Conservation (phyloP, 2,329 filamentous ascomycete genomes). For the Claviceps cyperi region DNA sequence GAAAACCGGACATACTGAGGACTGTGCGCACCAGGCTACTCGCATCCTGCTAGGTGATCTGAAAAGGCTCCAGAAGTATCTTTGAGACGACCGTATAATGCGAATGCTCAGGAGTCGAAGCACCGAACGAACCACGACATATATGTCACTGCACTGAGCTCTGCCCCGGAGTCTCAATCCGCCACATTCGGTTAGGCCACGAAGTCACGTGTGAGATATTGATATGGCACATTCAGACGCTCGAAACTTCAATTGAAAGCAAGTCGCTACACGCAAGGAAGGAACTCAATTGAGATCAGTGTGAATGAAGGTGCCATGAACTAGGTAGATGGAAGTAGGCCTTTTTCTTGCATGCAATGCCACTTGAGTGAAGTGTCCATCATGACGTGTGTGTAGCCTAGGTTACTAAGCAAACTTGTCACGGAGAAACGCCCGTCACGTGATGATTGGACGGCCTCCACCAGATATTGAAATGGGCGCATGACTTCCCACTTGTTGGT, state of each 20-base stretch:
- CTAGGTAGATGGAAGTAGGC: not conserved
- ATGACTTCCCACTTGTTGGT: not conserved
- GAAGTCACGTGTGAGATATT: not conserved
- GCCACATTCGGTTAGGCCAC: not conserved
- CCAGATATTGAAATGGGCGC: not conserved
- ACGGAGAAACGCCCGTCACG: not conserved
- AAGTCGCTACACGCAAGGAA: too few relatives aligned
- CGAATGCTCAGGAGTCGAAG: not conserved
- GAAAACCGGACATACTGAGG: slow-evolving; percentile 46
- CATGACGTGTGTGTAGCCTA: not conserved
- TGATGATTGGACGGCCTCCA: not conserved
- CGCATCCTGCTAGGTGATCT: not conserved
- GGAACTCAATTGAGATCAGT: too few relatives aligned
- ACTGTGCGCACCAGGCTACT: not conserved
- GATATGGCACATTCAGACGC: not conserved
- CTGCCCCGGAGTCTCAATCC: not conserved
- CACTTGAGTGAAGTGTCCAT: not conserved
- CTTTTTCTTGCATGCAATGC: not conserved
- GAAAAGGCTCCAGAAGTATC: not conserved
- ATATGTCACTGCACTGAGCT: not conserved
- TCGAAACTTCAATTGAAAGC: not conserved
- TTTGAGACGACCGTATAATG: not conserved
- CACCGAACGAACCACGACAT: not conserved
- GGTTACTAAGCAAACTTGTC: not conserved
- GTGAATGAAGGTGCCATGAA: not conserved